Evolutionary conservation across 148 eudicot species (phyloP), one percentile per base, ranked within the genome.

Genomic region (Silene latifolia): DNA sequence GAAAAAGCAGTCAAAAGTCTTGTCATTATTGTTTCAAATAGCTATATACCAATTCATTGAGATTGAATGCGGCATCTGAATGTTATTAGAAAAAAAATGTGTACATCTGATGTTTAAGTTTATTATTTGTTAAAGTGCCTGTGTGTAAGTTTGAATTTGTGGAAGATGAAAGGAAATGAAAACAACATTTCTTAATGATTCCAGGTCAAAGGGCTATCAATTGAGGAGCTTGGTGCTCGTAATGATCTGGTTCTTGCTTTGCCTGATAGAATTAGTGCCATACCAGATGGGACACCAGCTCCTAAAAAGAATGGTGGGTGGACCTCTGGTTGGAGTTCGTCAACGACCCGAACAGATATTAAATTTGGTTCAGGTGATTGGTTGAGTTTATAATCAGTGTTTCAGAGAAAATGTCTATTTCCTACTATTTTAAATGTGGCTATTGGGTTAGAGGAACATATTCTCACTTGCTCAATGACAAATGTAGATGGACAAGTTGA

Each of bases 201-300:
- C 76, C 92, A 96, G 99, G 94, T 90, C 56, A 92, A 90, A 82
- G 99, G 98, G 82, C 92, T 96, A 78, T 87, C 99, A 23, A 78
- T 84, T 24, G 98, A 93, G 80, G 99, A 96, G 77, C 80, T 90
- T 84, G 83, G 87, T 23, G 91, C 94, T 71, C 92, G 98, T 62
- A 92, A 89, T 82, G 98, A 92, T 80, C 80, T 96, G 82, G 98
- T 82, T 67, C 97, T 85, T 80, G 93, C 97, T 66, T 87, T 96
- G 74, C 99, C 97, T 66, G 95, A 89, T 74, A 88, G 97, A 83
- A 96, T 92, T 72, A 89, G 88, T 77, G 77, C 94, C 78, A 96
- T 96, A 70, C 98, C 99, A 65, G 99, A 96, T 87, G 99, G 98
- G 71, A 83, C 93, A 76, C 83, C 94, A 64, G 80, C 97, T 25